These are phyloP conservation scores for Venturia effusa DNA, from an alignment of 2,329 filamentous ascomycete genomes.

Conservation along the genomic window DNA sequence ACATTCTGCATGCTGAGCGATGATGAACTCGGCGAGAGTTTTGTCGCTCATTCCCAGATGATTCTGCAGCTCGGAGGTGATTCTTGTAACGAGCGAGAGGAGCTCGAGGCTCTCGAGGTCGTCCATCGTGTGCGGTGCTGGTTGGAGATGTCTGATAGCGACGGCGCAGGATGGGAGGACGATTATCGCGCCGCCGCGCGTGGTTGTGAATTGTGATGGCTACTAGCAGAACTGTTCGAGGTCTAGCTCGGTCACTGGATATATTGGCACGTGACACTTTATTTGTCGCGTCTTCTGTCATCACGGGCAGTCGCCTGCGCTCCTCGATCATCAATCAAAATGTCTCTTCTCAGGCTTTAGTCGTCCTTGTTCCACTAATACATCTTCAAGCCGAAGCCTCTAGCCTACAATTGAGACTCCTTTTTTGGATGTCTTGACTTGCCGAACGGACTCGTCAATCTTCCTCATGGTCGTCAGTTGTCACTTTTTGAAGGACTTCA, in stretches of 20 bases:
- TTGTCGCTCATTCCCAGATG: slow-evolving; percentile 88
- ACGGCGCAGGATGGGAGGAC: not conserved
- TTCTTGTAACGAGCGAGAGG: slow-evolving; percentile 86
- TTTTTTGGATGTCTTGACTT: no score
- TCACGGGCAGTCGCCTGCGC: no score
- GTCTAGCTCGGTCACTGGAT: not conserved
- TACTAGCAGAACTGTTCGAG: not conserved
- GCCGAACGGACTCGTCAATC: no score
- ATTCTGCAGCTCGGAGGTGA: slow-evolving; percentile 89
- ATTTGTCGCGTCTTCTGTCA: no score
- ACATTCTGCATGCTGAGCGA: slow-evolving; percentile 75
- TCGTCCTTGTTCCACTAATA: no score
- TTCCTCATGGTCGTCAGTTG: no score
- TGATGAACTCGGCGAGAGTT: slow-evolving; percentile 91
- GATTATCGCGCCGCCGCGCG: not conserved
- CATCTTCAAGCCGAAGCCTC: no score
- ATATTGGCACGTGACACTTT: not conserved
- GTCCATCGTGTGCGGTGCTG: slow-evolving; percentile 52
- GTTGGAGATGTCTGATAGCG: not conserved
- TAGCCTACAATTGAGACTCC: no score
- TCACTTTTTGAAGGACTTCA: no score
- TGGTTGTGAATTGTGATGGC: not conserved
- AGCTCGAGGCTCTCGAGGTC: slow-evolving; percentile 86
- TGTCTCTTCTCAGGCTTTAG: no score
- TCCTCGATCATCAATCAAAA: no score